Base-by-base conservation (phyloP, 164 flowering plant genomes). In the Macadamia tetraphylla region DNA sequence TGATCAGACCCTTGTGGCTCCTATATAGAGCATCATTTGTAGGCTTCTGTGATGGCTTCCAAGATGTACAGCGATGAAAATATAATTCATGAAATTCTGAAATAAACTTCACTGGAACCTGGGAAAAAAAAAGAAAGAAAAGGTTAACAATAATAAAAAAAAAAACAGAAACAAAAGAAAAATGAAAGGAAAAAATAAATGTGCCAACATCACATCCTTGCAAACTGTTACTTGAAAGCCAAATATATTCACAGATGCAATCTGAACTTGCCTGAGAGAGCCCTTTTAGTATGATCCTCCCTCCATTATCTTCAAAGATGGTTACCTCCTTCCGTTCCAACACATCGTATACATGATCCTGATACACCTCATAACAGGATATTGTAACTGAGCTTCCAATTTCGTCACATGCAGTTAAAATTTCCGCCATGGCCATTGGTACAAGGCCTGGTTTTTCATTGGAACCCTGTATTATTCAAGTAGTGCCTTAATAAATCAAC, bases 281-380 rank as follows among this genome's bases (percentile, higher is more conserved):
- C 62, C 97, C 94, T 74, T 84, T 89, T 14, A 87, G 81, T 58
- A 76, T 81, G 67, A 86, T 79, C 73, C 74, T 85, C 9, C 94
- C 94, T 58, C 71, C 82, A 53, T 72, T 75, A 66, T 74, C 82
- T 57, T 83, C 87, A 56, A 84, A 66, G 23, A 85, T 75, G 0
- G 67, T 71, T 70, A 91, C 84, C 43, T 75, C 74, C 7, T 83
- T 78, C 1, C 83, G 70, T 51, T 81, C 77, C 73, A 91, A 68
- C 9, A 86, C 68, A 75, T 91, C 97, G 73, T 73, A 75, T 1
- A 78, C 83, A 64, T 80, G 85, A 1, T 91, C 91, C 11, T 79
- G 79, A 59, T 49, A 71, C 59, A 87, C 78, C 72, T 86, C 94
- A 70, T 77, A 91, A 2, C 69, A 67, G 31, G 97, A 91, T 53